phyloP scores from a whole-genome alignment of 2,329 filamentous ascomycete species.

The Diatrype stigma region DNA sequence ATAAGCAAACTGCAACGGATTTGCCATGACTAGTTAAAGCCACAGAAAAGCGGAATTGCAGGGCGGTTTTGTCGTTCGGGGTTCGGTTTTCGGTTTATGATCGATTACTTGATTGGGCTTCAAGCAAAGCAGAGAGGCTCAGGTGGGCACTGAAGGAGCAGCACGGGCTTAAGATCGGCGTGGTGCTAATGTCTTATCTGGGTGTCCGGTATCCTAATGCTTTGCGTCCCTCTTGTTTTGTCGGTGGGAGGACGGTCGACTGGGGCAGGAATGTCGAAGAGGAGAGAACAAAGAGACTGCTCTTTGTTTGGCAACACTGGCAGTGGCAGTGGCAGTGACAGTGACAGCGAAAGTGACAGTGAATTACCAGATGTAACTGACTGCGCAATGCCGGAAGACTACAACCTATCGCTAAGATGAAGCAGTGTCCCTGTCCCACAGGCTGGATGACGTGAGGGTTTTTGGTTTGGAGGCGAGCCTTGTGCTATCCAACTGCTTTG shows the following conservation, averaged over 20 bases:
- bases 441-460: background rate
- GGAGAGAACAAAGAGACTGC: no score
- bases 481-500: background rate
- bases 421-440: no score
- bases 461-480: background rate
- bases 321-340: no score
- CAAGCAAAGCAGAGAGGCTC: no score
- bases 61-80: conserved; percentile 22
- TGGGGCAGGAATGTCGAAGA: no score
- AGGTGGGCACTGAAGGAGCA: background rate
- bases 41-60: conserved; percentile 50
- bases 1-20: conserved; percentile 91
- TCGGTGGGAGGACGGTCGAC: no score
- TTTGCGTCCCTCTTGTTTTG: no score
- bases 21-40: conserved; percentile 93
- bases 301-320: no score
- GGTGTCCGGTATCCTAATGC: no score
- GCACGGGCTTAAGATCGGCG: background rate
- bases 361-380: background rate
- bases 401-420: background rate
- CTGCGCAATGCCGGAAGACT: background rate
- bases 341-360: no score
- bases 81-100: conserved; percentile 7
- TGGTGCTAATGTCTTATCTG: no score
- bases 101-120: background rate